Evolutionary conservation across 768 basidiomycete genomes (phyloP).

Genomic region (Rhizopogon salebrosus): DNA sequence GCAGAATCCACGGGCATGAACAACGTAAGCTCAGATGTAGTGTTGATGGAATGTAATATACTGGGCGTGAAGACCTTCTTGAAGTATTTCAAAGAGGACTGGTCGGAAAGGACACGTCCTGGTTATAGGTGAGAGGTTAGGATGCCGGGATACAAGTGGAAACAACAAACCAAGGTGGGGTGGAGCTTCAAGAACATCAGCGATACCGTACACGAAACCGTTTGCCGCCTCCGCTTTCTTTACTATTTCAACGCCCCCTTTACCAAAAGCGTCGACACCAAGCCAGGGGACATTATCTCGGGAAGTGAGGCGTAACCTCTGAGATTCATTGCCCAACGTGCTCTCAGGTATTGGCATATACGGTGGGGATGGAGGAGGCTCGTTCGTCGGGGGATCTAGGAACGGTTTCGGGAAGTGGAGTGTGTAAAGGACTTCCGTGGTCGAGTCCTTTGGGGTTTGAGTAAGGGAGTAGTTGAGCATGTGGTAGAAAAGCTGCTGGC

Average conservation of each 20-base stretch:
- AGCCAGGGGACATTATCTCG: conserved; percentile 48
- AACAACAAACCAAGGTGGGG: conserved; percentile 58
- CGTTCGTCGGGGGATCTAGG: conserved; percentile 54
- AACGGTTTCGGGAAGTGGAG: conserved; percentile 65
- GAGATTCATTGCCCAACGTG: conserved; percentile 73
- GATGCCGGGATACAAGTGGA: neutral
- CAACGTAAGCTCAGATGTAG: conserved; percentile 70
- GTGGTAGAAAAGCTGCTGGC: conserved; percentile 94
- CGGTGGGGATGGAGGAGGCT: conserved; percentile 72
- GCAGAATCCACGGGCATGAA: conserved; percentile 87
- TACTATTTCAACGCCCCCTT: conserved; percentile 64
- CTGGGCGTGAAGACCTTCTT: conserved; percentile 62
- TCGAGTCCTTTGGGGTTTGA: conserved; percentile 34
- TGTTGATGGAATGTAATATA: conserved; percentile 52
- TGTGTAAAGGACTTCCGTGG: conserved; percentile 44
- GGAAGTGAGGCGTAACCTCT: conserved; percentile 65
- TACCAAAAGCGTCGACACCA: conserved; percentile 74
- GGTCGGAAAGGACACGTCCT: conserved; percentile 60
- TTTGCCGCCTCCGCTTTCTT: conserved; percentile 64
- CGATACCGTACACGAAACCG: conserved; percentile 73
- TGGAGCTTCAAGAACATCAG: conserved; percentile 70
- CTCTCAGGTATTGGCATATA: conserved; percentile 87
- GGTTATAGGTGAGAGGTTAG: conserved; percentile 1
- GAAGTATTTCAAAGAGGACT: conserved; percentile 68
- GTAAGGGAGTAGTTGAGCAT: conserved; percentile 77